Evolutionary conservation across 1,284 basidiomycete species (phyloP), one percentile per base, ranked within the genome.

Genomic region (Schizophyllum commune): DNA sequence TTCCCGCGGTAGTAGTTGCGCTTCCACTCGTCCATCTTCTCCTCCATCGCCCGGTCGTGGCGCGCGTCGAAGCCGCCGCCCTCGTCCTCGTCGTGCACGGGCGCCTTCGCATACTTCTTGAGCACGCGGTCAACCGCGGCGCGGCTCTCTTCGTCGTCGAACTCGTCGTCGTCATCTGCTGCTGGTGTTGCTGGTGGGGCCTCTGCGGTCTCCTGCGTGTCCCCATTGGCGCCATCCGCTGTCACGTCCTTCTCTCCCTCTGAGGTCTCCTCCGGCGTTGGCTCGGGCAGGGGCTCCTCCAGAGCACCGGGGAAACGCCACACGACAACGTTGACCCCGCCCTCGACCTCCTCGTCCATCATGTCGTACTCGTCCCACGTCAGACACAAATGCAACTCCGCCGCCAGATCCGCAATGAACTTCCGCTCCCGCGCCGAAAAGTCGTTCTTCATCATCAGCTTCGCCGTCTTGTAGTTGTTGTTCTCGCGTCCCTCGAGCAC

Each of bases 1-100:
- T 98, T 98, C 32, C 84, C 87, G 55, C 39, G 11, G 76, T 99
- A 99, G 76, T 99, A 98, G 2, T 75, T 77, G 62, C 84, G 77
- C 79, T 99, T 99, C 94, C 94, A 98, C 66, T 91, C 87, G 56
- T 87, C 85, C 88, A 99, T 92, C 77, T 92, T 94, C 68, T 90
- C 85, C 65, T 85, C 82, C 39, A 96, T 66, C 53, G 83, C 85
- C 67, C 81, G 73, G 70, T 94, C 89, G 68, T 94, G 80, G 58
- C 89, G 80, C 61, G 85, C 84, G 66, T 94, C 92, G 68, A 92
- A 91, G 58, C 86, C 88, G 4, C 83, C 86, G 9, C 53, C 53
- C 33, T 83, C 83, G 54, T 87, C 84, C 54, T 87, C 85, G 60
- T 81, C 77, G 66, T 82, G 76, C 13, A 94, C 83, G 54, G 86